phyloP scores from a whole-genome alignment of 1,284 basidiomycete species.

The Quambalaria eucalypti region DNA sequence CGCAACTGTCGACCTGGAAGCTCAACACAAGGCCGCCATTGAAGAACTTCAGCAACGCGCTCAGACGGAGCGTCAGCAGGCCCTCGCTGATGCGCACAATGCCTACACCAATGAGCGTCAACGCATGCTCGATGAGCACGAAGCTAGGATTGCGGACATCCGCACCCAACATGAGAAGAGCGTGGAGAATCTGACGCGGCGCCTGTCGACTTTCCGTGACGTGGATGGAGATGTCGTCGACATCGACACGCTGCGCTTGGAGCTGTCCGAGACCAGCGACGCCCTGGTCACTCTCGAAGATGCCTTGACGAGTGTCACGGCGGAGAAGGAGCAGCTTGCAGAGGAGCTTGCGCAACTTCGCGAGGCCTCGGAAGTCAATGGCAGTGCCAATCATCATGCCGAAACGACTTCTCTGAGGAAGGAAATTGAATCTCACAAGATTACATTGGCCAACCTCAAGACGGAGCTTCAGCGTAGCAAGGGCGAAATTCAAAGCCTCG shows the following conservation, averaged over 20 bases:
- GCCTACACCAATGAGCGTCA: constrained; percentile 7
- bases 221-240: constrained; percentile 36
- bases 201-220: not conserved
- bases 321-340: constrained; percentile 44
- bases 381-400: constrained; percentile 44
- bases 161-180: not conserved
- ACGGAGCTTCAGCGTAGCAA: constrained; percentile 43
- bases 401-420: constrained; percentile 9
- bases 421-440: constrained; percentile 67
- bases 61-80: not conserved
- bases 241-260: constrained; percentile 60
- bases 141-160: constrained; percentile 1
- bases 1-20: not conserved
- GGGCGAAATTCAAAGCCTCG: constrained; percentile 68
- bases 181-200: not conserved
- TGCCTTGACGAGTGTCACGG: constrained; percentile 45
- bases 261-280: constrained; percentile 46
- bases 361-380: not conserved
- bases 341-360: constrained; percentile 32
- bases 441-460: constrained; percentile 55
- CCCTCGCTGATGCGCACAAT: not conserved
- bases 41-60: not conserved
- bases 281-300: constrained; percentile 45
- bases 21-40: not conserved
- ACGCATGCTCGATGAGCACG: constrained; percentile 11